Conservation (phyloP, 2,329 filamentous ascomycete genomes). For the Tolypocladium paradoxum region DNA sequence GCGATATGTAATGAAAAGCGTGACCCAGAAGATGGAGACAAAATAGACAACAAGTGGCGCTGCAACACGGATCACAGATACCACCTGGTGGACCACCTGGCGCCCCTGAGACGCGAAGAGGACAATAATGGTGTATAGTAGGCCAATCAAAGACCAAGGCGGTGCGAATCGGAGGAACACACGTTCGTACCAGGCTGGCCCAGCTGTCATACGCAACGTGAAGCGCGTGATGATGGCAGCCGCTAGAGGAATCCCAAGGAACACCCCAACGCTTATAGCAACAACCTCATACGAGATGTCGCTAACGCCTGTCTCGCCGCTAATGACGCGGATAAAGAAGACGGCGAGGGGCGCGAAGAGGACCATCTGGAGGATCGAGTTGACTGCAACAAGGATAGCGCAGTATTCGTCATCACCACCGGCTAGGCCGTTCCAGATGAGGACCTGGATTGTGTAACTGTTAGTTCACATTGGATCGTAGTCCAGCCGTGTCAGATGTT, state of each 20-base stretch:
- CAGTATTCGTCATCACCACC: conserved; percentile 74
- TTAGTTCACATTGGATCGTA: background rate
- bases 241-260: conserved; percentile 73
- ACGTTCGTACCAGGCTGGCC: conserved; percentile 51
- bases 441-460: conserved; percentile 19
- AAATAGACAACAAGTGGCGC: conserved; percentile 80
- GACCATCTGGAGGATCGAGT: conserved; percentile 64
- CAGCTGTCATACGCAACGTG: conserved; percentile 40
- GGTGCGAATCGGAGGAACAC: conserved; percentile 59
- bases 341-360: conserved; percentile 60
- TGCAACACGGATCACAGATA: conserved; percentile 69
- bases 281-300: conserved; percentile 52
- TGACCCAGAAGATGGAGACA: conserved; percentile 59
- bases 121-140: conserved; percentile 79
- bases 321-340: conserved; percentile 61
- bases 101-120: conserved; percentile 74
- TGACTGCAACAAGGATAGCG: conserved; percentile 66
- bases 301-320: conserved; percentile 27
- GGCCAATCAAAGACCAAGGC: conserved; percentile 69
- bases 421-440: conserved; percentile 61
- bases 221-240: conserved; percentile 71
- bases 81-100: conserved; percentile 71
- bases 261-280: conserved; percentile 72
- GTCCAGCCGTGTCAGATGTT: too few species aligned
- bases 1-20: conserved; percentile 47